Evolutionary conservation across 352 stramenopile species (phyloP), one percentile per base, ranked within the genome.

Genomic region (Globisporangium acanthophoron): DNA sequence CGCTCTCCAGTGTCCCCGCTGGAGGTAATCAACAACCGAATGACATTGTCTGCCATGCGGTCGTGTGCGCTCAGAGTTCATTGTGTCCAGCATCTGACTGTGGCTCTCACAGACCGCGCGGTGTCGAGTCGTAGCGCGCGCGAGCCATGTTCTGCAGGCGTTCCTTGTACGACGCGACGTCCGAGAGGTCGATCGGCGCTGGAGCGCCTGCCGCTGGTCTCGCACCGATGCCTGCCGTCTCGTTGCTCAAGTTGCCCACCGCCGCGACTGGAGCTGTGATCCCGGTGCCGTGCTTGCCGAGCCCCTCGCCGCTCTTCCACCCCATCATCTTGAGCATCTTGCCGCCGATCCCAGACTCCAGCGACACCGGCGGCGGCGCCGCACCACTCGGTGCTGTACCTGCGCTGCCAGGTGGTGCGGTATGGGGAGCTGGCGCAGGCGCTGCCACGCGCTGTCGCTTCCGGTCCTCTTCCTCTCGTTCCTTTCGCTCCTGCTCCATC

Each of bases 281-380:
- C 5, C 85, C 85, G 1, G 80, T 91, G 37, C 81, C 80, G 20
- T 87, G 71, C 60, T 93, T 94, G 41, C 85, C 85, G 1, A 94
- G 73, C 8, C 85, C 85, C 61, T 92, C 71, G 8, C 85, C 85
- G 16, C 78, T 84, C 52, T 93, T 93, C 85, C 85, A 94, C 5
- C 83, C 85, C 85, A 93, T 94, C 72, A 91, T 85, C 56, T 92
- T 90, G 24, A 94, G 73, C 81, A 94, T 87, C 58, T 91, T 93
- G 9, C 79, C 85, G 11, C 85, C 85, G 45, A 94, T 88, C 2
- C 83, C 80, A 3, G 73, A 62, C 54, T 90, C 78, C 1, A 92
- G 59, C 3, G 68, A 62, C 1, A 43, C 78, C 1, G 90, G 59
- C 3, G 68, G 61, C 1, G 46, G 39, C 8, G 60, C 46, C 8